A percentile compares a stretch with the other conserved stretches of the same genome.
Evolutionary conservation across 495 filamentous ascomycete genomes (phyloP).

Genomic region (Trichoderma erinaceum): DNA sequence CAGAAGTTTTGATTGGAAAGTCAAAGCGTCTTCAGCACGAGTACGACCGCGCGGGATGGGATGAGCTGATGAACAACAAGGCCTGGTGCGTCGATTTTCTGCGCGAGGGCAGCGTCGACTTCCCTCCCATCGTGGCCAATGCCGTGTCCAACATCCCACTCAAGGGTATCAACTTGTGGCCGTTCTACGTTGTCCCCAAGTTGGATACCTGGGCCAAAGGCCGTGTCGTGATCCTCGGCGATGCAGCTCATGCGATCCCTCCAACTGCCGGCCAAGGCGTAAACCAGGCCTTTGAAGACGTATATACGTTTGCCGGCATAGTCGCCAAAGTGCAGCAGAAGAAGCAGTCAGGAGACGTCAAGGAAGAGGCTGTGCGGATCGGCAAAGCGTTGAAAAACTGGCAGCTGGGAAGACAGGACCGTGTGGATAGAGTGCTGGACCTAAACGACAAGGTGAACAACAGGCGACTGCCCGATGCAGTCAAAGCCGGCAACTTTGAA

Average conservation of each 20-base stretch:
- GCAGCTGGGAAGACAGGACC: constrained; percentile 21
- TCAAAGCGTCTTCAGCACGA: constrained; percentile 26
- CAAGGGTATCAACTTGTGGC: constrained; percentile 23
- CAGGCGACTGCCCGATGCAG: constrained; percentile 20
- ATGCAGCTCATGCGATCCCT: constrained; percentile 40
- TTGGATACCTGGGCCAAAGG: constrained; percentile 27
- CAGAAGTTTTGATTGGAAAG: constrained; percentile 38
- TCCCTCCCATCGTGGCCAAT: constrained; percentile 21
- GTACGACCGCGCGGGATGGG: constrained; percentile 21
- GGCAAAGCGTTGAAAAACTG: constrained; percentile 16
- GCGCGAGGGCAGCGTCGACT: constrained; percentile 20
- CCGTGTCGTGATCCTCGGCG: constrained; percentile 34
- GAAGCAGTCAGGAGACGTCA: constrained; percentile 16
- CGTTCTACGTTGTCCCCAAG: constrained; percentile 20
- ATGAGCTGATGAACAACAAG: constrained; percentile 22
- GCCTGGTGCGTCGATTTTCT: constrained; percentile 23
- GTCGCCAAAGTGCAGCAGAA: constrained; percentile 18
- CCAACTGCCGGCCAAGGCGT: constrained; percentile 33
- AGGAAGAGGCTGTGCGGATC: not conserved
- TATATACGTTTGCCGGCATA: constrained; percentile 24
- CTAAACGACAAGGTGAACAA: constrained; percentile 22
- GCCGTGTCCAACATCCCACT: constrained; percentile 20
- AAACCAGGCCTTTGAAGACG: constrained; percentile 31
- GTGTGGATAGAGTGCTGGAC: constrained; percentile 22
- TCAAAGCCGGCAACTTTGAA: constrained; percentile 17